Base-by-base conservation (phyloP, 2,329 filamentous ascomycete species). In the Thyridium curvatum region DNA sequence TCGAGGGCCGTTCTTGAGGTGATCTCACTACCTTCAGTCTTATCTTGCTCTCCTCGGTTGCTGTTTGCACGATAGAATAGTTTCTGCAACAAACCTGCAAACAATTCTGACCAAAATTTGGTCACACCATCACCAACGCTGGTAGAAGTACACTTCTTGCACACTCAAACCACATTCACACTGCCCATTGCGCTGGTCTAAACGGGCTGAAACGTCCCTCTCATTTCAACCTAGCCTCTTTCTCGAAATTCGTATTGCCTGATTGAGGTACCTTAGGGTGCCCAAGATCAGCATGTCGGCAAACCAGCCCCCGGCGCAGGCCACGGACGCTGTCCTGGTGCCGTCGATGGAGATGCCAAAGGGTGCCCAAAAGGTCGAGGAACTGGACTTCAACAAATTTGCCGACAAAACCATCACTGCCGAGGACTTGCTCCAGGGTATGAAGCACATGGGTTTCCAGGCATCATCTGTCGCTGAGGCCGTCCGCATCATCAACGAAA, bases 371-470 rank as follows among this genome's bases (percentile, higher is more conserved):
- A 77, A 86, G 57, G 91, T 98, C 29, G 78, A 85, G 57, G 93
- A 95, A 52, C 77, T 97, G 45, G 91, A 98, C 58, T 98, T 97
- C 66, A 84, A 96, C 66, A 73, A 84, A 38, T 78, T 89, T 62
- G 81, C 79, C 42, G 74, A 79, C 30, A 74, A 76, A 40, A 77
- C 83, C 45, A 84, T 96, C 55, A 94, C 89, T 1, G 90, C 86
- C 38, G 84, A 89, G 28, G 86, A 96, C 58, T 72, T 98, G 47
- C 75, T 93, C 17, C 71, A 80, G 40, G 82, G 83, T 43, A 93
- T 97, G 82, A 76, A 76, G 39, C 73, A 81, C 61, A 96, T 94
- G 84, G 93, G 91, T 71, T 78, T 78, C 49, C 73, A 77, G 48
- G 74, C 74, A 12, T 73, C 73, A 21, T 83, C 87, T 15, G 82